A percentile compares a stretch with the other conserved stretches of the same genome.
phyloP scores from a whole-genome alignment of 1,284 basidiomycete genomes.

The Phellinidium pouzarii region DNA sequence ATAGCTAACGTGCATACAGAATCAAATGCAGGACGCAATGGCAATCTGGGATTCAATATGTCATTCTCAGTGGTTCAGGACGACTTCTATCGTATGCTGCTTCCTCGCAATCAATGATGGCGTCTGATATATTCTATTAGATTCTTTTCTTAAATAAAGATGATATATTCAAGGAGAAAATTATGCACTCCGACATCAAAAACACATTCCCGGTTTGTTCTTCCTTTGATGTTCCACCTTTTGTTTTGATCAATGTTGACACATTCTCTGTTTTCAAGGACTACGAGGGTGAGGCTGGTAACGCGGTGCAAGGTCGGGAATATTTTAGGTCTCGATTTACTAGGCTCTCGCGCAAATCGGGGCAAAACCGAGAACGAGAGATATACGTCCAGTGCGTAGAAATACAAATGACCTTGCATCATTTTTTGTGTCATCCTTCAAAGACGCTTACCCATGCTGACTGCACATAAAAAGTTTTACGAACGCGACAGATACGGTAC shows the following conservation, averaged over 20 bases:
- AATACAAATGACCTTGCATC: too few relatives aligned
- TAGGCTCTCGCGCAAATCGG: constrained; percentile 74
- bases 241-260: background rate
- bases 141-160: constrained; percentile 91
- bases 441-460: constrained; percentile 1
- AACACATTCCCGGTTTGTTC: constrained; percentile 76
- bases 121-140: constrained; percentile 32
- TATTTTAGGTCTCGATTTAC: constrained; percentile 90
- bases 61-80: constrained; percentile 89
- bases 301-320: constrained; percentile 71
- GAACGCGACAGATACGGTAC: constrained; percentile 89
- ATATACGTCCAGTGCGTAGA: constrained; percentile 84
- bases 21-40: constrained; percentile 95
- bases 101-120: constrained; percentile 2
- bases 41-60: constrained; percentile 94
- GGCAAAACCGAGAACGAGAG: constrained; percentile 78
- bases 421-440: too few relatives aligned
- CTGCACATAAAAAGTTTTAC: constrained; percentile 55
- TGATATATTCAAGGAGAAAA: constrained; percentile 83
- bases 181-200: constrained; percentile 75
- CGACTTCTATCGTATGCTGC: constrained; percentile 74
- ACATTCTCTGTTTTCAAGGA: constrained; percentile 41
- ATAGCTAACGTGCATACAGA: constrained; percentile 37
- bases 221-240: constrained; percentile 7
- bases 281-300: constrained; percentile 64